Evolutionary conservation across 129 eudicot species (phyloP), one percentile per base, ranked within the genome.

Genomic region (Flaveria ramosissima): DNA sequence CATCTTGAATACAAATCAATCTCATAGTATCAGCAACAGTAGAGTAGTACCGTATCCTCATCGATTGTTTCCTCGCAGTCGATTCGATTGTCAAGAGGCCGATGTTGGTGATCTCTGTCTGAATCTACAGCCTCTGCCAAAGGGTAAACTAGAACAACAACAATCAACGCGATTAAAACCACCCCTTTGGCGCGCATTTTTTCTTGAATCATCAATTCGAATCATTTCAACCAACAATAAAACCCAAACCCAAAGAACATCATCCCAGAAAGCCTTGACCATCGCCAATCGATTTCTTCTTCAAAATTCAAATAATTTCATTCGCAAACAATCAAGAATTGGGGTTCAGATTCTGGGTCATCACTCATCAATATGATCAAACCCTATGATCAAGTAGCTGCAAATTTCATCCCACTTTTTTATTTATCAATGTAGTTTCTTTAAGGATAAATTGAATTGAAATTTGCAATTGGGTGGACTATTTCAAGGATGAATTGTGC

Each of bases 31-130:
- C 48, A 66, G 14, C 24, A 79, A 36, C 19, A 11, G 1, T 9
- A 65, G 53, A 63, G 19, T n/a, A 73, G 47, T 92, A 92, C 98
- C 98, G 73, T 79, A 7, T 88, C 87, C 24, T 81, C 84, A 82
- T 88, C 89, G 24, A 77, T 81, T 16, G 60, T 41, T 21, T 80
- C 74, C 68, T 71, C 73, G 16, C 80, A 86, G 72, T 78, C 74
- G 43, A 90, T 59, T 24, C 71, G 76, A 80, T 83, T 71, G 26
- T 68, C 79, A 73, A 80, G 71, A 68, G 83, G 30, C 24, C 59
- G 15, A 47, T 68, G 71, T 47, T 71, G 72, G n/a, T 71, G 72
- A 68, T 77, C 81, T 81, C 83, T 83, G 60, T 80, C 88, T 36
- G 79, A 74, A 57, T 74, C 82, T 6, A 63, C 80, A 51, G 82